Conservation (phyloP, 139 green algal genomes). For the Diplosphaera chodatii region DNA sequence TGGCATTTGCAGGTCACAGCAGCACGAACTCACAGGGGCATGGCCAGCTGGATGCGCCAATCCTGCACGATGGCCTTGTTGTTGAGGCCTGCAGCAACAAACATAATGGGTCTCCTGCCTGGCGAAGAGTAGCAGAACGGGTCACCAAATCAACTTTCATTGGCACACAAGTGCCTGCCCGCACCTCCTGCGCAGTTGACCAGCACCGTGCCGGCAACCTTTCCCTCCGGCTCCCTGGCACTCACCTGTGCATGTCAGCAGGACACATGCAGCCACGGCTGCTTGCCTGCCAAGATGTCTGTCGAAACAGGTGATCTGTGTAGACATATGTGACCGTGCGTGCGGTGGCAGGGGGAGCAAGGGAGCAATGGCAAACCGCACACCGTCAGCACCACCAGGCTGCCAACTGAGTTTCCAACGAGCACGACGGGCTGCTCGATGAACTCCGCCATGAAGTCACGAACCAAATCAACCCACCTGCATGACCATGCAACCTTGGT, state of each 20-base stretch:
- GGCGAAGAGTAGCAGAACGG: no score
- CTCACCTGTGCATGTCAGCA: neutral
- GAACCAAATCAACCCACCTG: constrained; percentile 39
- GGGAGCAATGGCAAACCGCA: neutral
- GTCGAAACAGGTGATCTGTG: no score
- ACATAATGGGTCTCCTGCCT: no score
- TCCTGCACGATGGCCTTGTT: constrained; percentile 45
- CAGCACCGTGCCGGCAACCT: constrained; percentile 50
- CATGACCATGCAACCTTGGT: no score
- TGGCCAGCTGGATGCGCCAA: constrained; percentile 71
- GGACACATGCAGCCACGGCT: no score
- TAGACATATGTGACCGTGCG: no score
- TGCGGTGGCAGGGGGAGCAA: neutral
- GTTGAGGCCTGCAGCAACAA: constrained; percentile 23
- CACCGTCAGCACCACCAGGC: constrained; percentile 60
- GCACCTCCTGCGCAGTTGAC: constrained; percentile 70
- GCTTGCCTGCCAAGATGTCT: no score
- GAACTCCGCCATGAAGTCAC: constrained; percentile 69
- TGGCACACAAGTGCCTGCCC: no score
- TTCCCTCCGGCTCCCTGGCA: neutral
- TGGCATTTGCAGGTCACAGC: no score
- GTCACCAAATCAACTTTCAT: no score
- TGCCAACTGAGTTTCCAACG: constrained; percentile 82
- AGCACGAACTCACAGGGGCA: no score
- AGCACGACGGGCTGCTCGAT: constrained; percentile 45